Evolutionary conservation across 192 early-diverging fungal species (phyloP).

Genomic region (Allomyces macrogynus): DNA sequence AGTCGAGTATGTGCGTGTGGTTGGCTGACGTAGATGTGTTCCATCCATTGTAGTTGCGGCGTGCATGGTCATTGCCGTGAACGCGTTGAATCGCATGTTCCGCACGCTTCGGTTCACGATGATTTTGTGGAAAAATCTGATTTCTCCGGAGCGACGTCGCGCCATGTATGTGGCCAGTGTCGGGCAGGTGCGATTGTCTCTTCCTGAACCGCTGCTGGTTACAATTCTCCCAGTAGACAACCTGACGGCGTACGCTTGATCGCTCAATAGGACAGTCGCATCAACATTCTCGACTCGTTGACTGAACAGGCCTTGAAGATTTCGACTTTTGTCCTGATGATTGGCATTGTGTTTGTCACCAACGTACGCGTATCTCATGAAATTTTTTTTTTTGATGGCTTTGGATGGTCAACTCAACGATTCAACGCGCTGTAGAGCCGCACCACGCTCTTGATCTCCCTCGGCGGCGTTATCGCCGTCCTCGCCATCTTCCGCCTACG

Average conservation of each 20-base stretch:
- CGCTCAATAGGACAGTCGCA: no score
- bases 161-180: not conserved
- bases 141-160: not conserved
- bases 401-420: no score
- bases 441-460: not conserved
- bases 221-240: no score
- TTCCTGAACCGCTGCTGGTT: not conserved
- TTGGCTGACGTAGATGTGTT: not conserved
- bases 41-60: not conserved
- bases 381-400: no score
- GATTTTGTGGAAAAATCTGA: not conserved
- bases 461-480: not conserved
- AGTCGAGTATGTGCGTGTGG: not conserved
- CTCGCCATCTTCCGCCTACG: not conserved
- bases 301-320: not conserved
- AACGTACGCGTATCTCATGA: no score
- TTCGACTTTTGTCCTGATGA: not conserved
- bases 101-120: not conserved
- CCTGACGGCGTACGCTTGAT: no score
- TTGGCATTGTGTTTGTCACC: not conserved
- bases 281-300: not conserved
- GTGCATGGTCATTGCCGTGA: no score
- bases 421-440: not conserved
- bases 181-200: not conserved
- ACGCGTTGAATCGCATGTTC: not conserved